Base-by-base conservation (phyloP, 768 basidiomycete species). In the Cystobasidium ongulense region DNA sequence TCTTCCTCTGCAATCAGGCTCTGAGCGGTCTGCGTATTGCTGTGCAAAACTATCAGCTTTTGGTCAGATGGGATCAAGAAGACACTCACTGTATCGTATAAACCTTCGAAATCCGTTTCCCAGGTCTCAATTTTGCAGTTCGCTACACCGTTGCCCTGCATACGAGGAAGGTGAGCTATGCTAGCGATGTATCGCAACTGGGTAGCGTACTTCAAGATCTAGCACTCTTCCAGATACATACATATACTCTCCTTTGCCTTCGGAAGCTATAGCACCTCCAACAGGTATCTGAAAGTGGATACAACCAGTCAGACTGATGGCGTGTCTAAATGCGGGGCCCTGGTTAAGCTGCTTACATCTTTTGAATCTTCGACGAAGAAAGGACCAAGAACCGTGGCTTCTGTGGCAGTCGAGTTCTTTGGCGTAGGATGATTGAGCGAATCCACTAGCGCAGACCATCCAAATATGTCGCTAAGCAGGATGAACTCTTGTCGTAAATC, bases 191-290 rank as follows among this genome's bases (percentile, higher is more conserved):
- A n/a, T n/a, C n/a, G 29, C 11, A 4, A 27, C 25, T 59, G 11
- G 11, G 43, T 46, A 17, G 57, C 82, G 80, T 21, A 82, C 82
- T 36, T 81, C 76, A 0, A 86, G 87, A 77, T 87, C 84, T 35
- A 86, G 78, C 0, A 92, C 84, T 1, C 84, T 84, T 0, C 91
- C 91, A 78, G 90, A 85, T 63, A 92, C 88, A 76, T 85, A 91
- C 85, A 93, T 83, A 79, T 91, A 89, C 11, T 90, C 86, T 25
- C 91, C 91, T 81, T 90, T 91, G 72, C 89, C 91, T 80, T 92
- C 90, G 0, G 90, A 90, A 7, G 91, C 90, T 64, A 92, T 93
- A 11, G 88, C 86, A 0, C 85, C 89, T 3, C 91, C 90, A 5
- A 84, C 80, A 27, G 83, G 80, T 71, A 80, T 70, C 62, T 80